Evolutionary conservation across 495 filamentous ascomycete species (phyloP), one percentile per base, ranked within the genome.

Genomic region (Letharia lupina): DNA sequence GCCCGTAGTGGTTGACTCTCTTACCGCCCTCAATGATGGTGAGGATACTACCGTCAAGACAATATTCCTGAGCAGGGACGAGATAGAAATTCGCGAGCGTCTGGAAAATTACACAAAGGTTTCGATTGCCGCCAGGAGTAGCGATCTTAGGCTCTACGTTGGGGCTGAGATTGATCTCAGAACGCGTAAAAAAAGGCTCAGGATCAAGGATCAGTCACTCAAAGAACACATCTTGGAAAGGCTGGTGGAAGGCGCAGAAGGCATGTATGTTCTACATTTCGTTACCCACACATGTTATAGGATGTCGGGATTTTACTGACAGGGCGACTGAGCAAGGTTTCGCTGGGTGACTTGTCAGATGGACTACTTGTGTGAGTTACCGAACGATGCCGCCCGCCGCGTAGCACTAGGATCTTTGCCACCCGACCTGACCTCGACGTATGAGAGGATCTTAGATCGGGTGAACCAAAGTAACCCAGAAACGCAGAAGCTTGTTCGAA

Each of bases 271-370:
- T 2, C 18, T 47, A 5, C 4, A 6, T 47, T 47, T 47, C 44
- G 18, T 23, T 0, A 12, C 3, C 4, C 39, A 18, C 41, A 3
- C 4, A 37, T 28, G 23, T 28, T 28, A 28, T 28, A 28, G 23
- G 23, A 28, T 28, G 23, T 28, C 23, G 23, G 23, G 23, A 28
- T 28, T 28, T 47, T 47, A 48, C 45, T 48, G 10, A 48, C 2
- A n/a, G 6, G 10, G 20, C 16, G 5, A 7, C 23, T 48, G 45
- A 6, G 10, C 20, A 60, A 79, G 75, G 77, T 78, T 79, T 64
- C 71, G 76, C 33, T 79, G 77, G 76, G 75, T 77, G 16, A 41
- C 72, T 41, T 78, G 76, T 57, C 77, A 78, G 59, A 65, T 78
- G 52, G 77, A 78, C 62, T 74, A 76, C 52, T 69, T 79, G 4